Evolutionary conservation across 768 basidiomycete species (phyloP).

Genomic region (Ramaria sp.): DNA sequence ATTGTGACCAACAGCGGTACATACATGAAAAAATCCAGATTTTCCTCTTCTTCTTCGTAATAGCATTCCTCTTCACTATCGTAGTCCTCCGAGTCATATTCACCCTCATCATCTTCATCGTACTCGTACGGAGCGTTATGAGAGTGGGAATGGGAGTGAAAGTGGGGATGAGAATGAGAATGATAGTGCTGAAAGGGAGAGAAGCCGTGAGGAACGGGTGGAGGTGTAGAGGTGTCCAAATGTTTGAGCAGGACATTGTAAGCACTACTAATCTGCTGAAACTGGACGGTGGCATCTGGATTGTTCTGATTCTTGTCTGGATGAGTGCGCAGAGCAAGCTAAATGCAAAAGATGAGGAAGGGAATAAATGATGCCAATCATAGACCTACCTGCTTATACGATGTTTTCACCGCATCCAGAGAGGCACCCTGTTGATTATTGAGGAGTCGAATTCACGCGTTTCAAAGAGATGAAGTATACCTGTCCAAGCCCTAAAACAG

Average conservation of each 20-base stretch:
- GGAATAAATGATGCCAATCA: background rate
- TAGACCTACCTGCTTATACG: slow-evolving; percentile 53
- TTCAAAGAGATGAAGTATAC: slow-evolving; percentile 21
- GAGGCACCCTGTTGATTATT: slow-evolving; percentile 38
- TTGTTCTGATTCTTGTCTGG: slow-evolving; percentile 70
- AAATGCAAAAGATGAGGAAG: background rate
- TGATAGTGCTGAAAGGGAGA: slow-evolving; percentile 10
- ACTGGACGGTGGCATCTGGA: slow-evolving; percentile 52
- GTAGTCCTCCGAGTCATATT: slow-evolving; percentile 15
- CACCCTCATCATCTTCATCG: slow-evolving; percentile 6
- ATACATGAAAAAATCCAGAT: slow-evolving; percentile 37
- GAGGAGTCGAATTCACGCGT: background rate
- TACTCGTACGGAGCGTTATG: background rate
- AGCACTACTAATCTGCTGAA: slow-evolving; percentile 60
- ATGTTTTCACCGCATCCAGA: slow-evolving; percentile 51
- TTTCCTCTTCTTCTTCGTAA: slow-evolving; percentile 23
- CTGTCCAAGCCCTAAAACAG: slow-evolving; percentile 42
- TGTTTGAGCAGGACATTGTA: slow-evolving; percentile 52
- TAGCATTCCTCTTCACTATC: slow-evolving; percentile 23
- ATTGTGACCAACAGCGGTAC: slow-evolving; percentile 7
- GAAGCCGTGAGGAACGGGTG: slow-evolving; percentile 1
- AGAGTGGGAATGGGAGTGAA: background rate
- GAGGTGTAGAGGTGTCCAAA: slow-evolving; percentile 29
- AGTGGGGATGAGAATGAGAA: slow-evolving; percentile 1
- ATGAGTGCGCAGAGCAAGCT: slow-evolving; percentile 60